Base-by-base conservation (phyloP, 495 filamentous ascomycete species). In the Platismatia glauca region DNA sequence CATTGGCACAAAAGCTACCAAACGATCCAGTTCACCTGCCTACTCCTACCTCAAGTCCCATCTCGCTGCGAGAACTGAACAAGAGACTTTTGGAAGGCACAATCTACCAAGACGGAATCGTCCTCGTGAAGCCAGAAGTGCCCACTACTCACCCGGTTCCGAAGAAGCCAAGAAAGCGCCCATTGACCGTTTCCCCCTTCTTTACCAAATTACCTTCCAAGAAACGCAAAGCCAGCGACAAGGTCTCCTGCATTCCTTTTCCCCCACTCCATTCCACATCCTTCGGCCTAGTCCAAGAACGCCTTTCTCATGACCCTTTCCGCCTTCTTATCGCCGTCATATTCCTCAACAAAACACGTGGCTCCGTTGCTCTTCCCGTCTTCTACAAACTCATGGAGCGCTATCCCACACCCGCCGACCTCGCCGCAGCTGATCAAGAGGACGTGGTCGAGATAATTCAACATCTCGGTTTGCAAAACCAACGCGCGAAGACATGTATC, bases 231-330 rank as follows among this genome's bases (percentile, higher is more conserved):
- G 41, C 77, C 27, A 73, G 71, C 8, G 79, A 81, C 22, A 78
- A 77, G 27, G 70, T 85, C 46, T 86, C 88, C 0, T 83, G 81
- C 67, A 81, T 88, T 15, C 86, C 86, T 9, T 88, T 92, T 62
- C 89, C 90, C 11, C 79, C 83, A 0, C 83, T 92, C 44, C 75
- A 81, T 31, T 74, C 80, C 1, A 70, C 78, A 0, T 65, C 69
- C 33, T 95, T 95, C 70, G 91, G 91, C 0, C 78, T 96, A 20
- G 82, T 95, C 41, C 91, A 96, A 74, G 91, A 96, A 74, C 80
- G 86, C 64, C 81, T 94, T 48, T 82, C 86, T 4, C 70, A 77
- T 59, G 75, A 87, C 55, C 88, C 90, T 2, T 91, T 91, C 68
- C 80, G 79, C 8, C 77, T 94, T 8, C 80, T 94, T 18, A 77